Percentiles rank a stretch among this genome's conserved stretches.
Conservation (phyloP, 805 yeast genomes). For the Starmerella bombicola region DNA sequence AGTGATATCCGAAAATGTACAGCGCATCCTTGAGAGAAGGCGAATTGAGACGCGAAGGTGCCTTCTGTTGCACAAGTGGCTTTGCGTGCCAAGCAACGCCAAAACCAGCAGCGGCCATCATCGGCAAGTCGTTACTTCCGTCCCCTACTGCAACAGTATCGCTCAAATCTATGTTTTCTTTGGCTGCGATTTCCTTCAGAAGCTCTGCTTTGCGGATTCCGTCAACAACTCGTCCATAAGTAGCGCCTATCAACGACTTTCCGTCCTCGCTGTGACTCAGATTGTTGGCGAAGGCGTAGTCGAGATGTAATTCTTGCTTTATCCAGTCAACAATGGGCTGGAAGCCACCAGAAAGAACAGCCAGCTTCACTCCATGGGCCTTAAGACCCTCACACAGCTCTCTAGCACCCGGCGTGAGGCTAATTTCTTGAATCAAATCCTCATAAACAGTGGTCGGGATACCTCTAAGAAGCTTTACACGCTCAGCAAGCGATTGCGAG, state of each 20-base stretch:
- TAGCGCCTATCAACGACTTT: constrained; percentile 54
- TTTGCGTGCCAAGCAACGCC: constrained; percentile 98
- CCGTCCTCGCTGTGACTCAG: constrained; percentile 29
- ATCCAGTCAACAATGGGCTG: constrained; percentile 74
- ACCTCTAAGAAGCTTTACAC: constrained; percentile 75
- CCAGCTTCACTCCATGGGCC: constrained; percentile 51
- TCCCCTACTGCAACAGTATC: constrained; percentile 81
- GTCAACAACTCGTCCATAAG: constrained; percentile 73
- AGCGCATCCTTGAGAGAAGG: constrained; percentile 59
- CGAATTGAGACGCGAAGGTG: constrained; percentile 73
- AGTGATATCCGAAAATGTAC: constrained; percentile 48
- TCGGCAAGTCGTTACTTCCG: constrained; percentile 89
- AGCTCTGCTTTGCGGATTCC: constrained; percentile 72
- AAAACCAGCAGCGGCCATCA: constrained; percentile 86
- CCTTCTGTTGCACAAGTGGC: constrained; percentile 73
- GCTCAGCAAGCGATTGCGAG: constrained; percentile 57
- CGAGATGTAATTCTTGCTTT: constrained; percentile 52
- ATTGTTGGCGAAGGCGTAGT: constrained; percentile 79
- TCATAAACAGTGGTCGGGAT: constrained; percentile 66
- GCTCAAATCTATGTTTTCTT: constrained; percentile 25
- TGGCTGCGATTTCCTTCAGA: constrained; percentile 36
- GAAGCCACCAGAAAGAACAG: constrained; percentile 92
- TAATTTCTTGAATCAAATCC: constrained; percentile 54
- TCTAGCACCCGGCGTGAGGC: constrained; percentile 73
- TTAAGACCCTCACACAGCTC: constrained; percentile 56